Evolutionary conservation across 2,329 filamentous ascomycete species (phyloP), one percentile per base, ranked within the genome.

Genomic region (Volutella citrinella): DNA sequence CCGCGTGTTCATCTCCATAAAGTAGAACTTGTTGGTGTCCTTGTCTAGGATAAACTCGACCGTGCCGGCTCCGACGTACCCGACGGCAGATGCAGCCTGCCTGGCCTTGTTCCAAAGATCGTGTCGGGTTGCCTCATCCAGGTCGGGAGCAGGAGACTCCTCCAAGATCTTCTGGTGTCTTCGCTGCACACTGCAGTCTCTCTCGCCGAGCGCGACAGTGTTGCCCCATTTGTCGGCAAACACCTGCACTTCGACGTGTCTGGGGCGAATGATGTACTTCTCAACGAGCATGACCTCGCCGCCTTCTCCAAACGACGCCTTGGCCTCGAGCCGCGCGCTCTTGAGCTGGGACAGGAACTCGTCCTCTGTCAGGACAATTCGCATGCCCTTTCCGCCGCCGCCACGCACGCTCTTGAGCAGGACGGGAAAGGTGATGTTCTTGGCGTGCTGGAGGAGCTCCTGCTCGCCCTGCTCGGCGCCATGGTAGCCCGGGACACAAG

Each of bases 401-500:
- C 84, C 85, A 40, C 78, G 78, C 10, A 87, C 84, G 43, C 85
- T 87, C 69, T 95, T 95, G 32, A 88, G 69, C 52, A 89, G 72
- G 7, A 89, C 82, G 10, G 81, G 81, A 47, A 82, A 85, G 18
- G 69, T 70, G 46, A 84, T 69, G 45, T 85, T 79, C 49, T 76
- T 77, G 7, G 93, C 91, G 57, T 91, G 80, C 9, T 70, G 66
- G 35, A 87, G 57, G 17, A 83, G 60, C 46, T 77, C 63, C 35
- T 66, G 60, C 28, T 75, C 70, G 30, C 84, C 79, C 65, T 98
- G 93, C 32, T 95, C 87, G 2, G 72, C 54, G 13, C 93, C 93
- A 59, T 97, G 93, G 55, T 98, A 98, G 1, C 93, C 93, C 0
- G 93, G 93, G 30, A 98, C 93, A 54, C 93, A 97, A 5, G 90